Percentiles rank a stretch among this genome's conserved stretches.
Evolutionary conservation across 352 stramenopile genomes (phyloP).

Genomic region (Phytophthora palmivora): DNA sequence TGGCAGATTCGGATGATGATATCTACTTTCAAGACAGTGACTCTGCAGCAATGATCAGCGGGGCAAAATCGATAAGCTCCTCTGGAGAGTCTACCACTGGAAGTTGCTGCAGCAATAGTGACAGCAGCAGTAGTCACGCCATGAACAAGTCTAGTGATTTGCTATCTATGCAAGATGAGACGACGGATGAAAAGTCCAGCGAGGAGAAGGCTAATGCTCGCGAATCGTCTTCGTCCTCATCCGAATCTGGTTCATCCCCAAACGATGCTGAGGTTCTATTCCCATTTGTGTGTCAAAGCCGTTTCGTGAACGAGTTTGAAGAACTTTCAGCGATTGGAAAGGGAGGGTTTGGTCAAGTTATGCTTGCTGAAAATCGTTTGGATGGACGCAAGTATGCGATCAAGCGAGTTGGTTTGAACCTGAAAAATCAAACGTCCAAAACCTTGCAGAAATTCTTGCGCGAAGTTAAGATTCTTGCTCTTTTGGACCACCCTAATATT

Average conservation of each 20-base stretch:
- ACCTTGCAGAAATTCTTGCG: slow-evolving; percentile 94
- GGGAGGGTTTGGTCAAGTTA: slow-evolving; percentile 95
- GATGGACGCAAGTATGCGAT: slow-evolving; percentile 95
- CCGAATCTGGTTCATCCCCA: slow-evolving; percentile 38
- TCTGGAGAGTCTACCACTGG: slow-evolving; percentile 53
- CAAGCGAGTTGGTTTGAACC: slow-evolving; percentile 87
- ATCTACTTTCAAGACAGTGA: slow-evolving; percentile 34
- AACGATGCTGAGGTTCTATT: slow-evolving; percentile 80
- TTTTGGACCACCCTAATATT: slow-evolving; percentile 94
- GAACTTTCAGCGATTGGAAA: slow-evolving; percentile 90
- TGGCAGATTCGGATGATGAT: slow-evolving; percentile 43
- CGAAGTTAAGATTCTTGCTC: slow-evolving; percentile 93
- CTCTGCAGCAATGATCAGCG: slow-evolving; percentile 36
- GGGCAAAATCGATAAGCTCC: slow-evolving; percentile 44
- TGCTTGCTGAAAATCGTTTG: slow-evolving; percentile 93
- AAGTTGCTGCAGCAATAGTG: slow-evolving; percentile 46
- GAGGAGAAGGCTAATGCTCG: slow-evolving; percentile 32
- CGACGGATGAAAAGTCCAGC: slow-evolving; percentile 39
- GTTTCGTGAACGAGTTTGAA: slow-evolving; percentile 87
- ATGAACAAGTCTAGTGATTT: slow-evolving; percentile 28
- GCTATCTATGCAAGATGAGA: slow-evolving; percentile 17
- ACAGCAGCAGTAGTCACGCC: slow-evolving; percentile 26
- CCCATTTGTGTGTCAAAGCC: slow-evolving; percentile 85
- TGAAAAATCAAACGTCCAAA: slow-evolving; percentile 90
- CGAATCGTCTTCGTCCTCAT: slow-evolving; percentile 61